These are phyloP conservation scores for Kodamaea sp. DNA, from an alignment of 1,139 yeast species.

Conservation along the genomic window DNA sequence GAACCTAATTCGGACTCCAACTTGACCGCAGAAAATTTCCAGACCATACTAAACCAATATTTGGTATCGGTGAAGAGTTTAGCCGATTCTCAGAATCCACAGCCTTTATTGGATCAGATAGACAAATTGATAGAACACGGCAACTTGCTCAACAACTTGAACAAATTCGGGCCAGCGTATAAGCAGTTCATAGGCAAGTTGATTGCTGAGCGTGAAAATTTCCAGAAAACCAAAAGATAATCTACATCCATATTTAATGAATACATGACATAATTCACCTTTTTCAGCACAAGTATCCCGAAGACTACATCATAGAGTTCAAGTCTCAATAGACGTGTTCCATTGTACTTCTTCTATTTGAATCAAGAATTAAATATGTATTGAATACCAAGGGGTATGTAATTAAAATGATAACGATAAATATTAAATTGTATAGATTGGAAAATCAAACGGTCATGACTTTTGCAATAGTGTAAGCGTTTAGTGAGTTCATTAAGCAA, in stretches of 20 bases:
- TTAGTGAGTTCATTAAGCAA: too few species aligned
- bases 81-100: slow-evolving; percentile 23
- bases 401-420: not conserved
- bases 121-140: slow-evolving; percentile 47
- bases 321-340: too few species aligned
- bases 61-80: slow-evolving; percentile 44
- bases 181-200: slow-evolving; percentile 42
- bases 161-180: slow-evolving; percentile 49
- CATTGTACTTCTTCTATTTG: too few species aligned
- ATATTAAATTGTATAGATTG: not conserved
- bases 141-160: slow-evolving; percentile 54
- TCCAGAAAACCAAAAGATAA: too few species aligned
- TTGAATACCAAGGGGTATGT: not conserved
- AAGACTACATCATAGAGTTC: too few species aligned
- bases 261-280: too few species aligned
- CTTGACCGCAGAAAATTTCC: slow-evolving; percentile 12
- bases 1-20: not conserved
- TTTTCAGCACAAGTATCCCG: too few species aligned
- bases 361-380: not conserved
- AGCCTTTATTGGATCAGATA: slow-evolving; percentile 34
- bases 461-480: too few species aligned
- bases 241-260: too few species aligned
- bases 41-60: slow-evolving; percentile 24
- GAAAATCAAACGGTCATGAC: too few species aligned
- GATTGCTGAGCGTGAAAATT: slow-evolving; percentile 25